Percentiles rank a stretch among this genome's conserved stretches.
Conservation (phyloP, 2,329 filamentous ascomycete genomes). For the Phialophora chinensis region DNA sequence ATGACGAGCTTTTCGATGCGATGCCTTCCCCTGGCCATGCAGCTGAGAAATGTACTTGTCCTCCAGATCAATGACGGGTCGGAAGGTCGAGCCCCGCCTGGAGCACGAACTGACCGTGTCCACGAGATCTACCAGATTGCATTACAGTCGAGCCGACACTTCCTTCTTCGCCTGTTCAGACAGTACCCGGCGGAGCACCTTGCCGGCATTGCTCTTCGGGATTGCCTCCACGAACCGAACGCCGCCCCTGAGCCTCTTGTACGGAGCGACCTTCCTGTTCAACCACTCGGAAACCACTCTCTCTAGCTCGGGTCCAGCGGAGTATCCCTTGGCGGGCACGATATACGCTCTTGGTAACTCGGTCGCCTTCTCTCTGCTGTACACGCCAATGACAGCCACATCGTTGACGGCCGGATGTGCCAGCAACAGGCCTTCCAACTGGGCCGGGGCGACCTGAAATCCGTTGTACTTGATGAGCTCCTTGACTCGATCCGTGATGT, state of each 20-base stretch:
- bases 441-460: slow-evolving; percentile 72
- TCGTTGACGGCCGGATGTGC: slow-evolving; percentile 61
- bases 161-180: slow-evolving; percentile 28
- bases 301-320: slow-evolving; percentile 55
- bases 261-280: slow-evolving; percentile 50
- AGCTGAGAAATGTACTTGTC: neutral
- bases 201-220: slow-evolving; percentile 49
- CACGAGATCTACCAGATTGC: neutral
- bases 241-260: slow-evolving; percentile 55
- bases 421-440: slow-evolving; percentile 64
- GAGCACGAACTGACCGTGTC: neutral
- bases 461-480: slow-evolving; percentile 69
- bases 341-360: slow-evolving; percentile 73
- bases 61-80: neutral
- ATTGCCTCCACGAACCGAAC: slow-evolving; percentile 55
- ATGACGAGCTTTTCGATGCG: neutral
- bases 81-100: neutral
- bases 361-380: slow-evolving; percentile 49
- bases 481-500: slow-evolving; percentile 84
- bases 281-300: slow-evolving; percentile 54
- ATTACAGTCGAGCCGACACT: slow-evolving; percentile 12
- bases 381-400: slow-evolving; percentile 67
- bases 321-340: slow-evolving; percentile 57
- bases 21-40: neutral
- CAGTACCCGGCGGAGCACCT: slow-evolving; percentile 23